Percentiles rank a stretch among this genome's conserved stretches.
Conservation (phyloP, 495 filamentous ascomycete genomes). For the Penicillium flavigenum region DNA sequence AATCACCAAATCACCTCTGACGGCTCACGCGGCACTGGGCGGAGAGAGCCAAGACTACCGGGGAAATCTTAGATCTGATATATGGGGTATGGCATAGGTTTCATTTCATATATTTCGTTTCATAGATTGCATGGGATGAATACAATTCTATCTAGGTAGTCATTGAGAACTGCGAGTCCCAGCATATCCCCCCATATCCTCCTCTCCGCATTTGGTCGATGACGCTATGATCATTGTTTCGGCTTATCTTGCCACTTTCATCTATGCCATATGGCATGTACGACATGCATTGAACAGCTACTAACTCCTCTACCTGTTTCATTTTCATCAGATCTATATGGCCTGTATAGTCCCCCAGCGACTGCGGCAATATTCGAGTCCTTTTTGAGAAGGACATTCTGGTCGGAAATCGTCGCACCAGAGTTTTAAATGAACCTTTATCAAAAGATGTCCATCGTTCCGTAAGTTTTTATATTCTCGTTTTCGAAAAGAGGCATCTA, state of each 20-base stretch:
- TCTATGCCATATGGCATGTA: too few species aligned
- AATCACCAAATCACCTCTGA: conserved; percentile 21
- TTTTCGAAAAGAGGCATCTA: too few species aligned
- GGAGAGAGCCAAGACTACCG: conserved; percentile 29
- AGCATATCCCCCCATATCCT: too few species aligned
- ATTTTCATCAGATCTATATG: too few species aligned
- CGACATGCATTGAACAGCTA: too few species aligned
- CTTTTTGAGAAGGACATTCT: too few species aligned
- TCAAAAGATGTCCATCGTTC: background rate
- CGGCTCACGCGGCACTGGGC: conserved; percentile 17
- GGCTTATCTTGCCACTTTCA: background rate
- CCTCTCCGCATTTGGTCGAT: conserved; percentile 6
- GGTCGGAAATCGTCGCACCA: too few species aligned
- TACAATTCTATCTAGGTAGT: background rate
- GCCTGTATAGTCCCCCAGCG: too few species aligned
- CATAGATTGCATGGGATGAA: background rate
- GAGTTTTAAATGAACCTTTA: background rate
- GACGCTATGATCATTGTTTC: conserved; percentile 4
- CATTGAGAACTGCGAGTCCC: too few species aligned
- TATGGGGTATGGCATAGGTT: background rate
- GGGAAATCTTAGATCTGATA: conserved; percentile 13
- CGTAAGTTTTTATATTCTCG: too few species aligned
- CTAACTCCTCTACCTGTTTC: too few species aligned
- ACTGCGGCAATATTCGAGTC: too few species aligned
- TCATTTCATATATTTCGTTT: background rate